Conservation (phyloP, 257 asterid genomes). For the Coffea canephora region DNA sequence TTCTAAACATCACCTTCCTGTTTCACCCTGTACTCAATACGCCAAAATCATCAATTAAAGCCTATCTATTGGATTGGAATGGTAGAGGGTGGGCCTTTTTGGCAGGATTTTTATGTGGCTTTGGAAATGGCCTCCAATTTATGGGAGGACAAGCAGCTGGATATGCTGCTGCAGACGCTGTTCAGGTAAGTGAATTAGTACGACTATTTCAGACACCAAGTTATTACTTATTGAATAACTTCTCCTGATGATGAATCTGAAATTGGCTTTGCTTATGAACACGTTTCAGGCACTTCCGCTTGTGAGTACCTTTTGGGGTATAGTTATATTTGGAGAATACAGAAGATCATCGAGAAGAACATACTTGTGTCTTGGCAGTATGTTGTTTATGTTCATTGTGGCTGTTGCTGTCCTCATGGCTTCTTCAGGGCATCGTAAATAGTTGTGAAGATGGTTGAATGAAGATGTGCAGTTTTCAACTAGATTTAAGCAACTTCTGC, state of each 20-base stretch:
- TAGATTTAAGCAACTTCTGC: background rate
- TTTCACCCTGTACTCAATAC: conserved; percentile 61
- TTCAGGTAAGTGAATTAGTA: conserved; percentile 55
- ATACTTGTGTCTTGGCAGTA: conserved; percentile 50
- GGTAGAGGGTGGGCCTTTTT: conserved; percentile 91
- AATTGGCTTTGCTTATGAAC: background rate
- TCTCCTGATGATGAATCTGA: background rate
- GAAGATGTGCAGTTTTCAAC: background rate
- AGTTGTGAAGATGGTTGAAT: background rate
- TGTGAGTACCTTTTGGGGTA: conserved; percentile 93
- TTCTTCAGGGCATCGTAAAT: conserved; percentile 77
- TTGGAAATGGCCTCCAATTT: conserved; percentile 95
- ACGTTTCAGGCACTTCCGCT: conserved; percentile 77
- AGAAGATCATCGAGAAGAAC: conserved; percentile 78
- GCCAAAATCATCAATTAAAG: conserved; percentile 72
- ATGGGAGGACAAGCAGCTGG: conserved; percentile 99
- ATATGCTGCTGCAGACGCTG: conserved; percentile 98
- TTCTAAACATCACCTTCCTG: conserved; percentile 68
- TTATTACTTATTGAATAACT: background rate
- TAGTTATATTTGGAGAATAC: conserved; percentile 74
- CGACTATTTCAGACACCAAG: background rate
- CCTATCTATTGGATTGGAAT: conserved; percentile 71
- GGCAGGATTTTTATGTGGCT: conserved; percentile 90
- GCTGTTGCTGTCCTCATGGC: conserved; percentile 93
- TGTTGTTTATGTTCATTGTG: conserved; percentile 72